A percentile compares a stretch with the other conserved stretches of the same genome.
phyloP scores from a whole-genome alignment of 23 red algal genomes.

The Gracilaria vermiculophylla region DNA sequence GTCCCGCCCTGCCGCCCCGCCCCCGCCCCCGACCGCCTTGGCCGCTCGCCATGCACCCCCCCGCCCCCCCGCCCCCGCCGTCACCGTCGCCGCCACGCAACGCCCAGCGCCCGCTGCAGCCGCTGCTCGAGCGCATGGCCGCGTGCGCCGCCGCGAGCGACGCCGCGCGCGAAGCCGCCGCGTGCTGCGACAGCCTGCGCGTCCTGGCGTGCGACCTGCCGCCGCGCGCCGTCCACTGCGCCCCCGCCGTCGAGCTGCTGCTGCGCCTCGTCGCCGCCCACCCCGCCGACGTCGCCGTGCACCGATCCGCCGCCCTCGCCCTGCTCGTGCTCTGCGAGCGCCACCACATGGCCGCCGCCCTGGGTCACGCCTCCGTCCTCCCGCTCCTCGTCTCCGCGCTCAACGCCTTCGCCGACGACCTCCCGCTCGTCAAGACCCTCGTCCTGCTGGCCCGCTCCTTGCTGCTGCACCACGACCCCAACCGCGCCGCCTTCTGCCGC shows the following conservation, averaged over 20 bases:
- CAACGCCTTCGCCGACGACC: not conserved
- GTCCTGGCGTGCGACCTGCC: not conserved
- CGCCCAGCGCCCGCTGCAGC: not conserved
- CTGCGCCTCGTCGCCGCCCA: not conserved
- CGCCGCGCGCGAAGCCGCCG: not conserved
- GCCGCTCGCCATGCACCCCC: not conserved
- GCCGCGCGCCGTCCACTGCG: too few relatives aligned
- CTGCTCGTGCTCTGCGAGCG: conserved; percentile 33
- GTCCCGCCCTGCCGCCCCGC: not conserved
- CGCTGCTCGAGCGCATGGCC: not conserved
- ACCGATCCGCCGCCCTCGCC: not conserved
- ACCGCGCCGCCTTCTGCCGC: conserved; percentile 12
- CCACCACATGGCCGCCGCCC: not conserved
- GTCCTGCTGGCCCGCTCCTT: conserved; percentile 14
- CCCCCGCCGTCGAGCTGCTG: too few relatives aligned
- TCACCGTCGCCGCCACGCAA: not conserved
- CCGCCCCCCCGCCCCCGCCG: not conserved
- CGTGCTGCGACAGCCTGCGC: not conserved
- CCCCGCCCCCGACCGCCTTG: too few relatives aligned
- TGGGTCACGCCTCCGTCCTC: not conserved
- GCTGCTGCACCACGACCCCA: not conserved
- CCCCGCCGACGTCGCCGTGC: not conserved
- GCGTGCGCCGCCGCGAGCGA: not conserved
- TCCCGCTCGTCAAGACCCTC: conserved; percentile 5
- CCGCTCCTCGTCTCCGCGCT: not conserved